Evolutionary conservation across 2,329 filamentous ascomycete genomes (phyloP).

Genomic region (Paraphaeosphaeria sporulosa): DNA sequence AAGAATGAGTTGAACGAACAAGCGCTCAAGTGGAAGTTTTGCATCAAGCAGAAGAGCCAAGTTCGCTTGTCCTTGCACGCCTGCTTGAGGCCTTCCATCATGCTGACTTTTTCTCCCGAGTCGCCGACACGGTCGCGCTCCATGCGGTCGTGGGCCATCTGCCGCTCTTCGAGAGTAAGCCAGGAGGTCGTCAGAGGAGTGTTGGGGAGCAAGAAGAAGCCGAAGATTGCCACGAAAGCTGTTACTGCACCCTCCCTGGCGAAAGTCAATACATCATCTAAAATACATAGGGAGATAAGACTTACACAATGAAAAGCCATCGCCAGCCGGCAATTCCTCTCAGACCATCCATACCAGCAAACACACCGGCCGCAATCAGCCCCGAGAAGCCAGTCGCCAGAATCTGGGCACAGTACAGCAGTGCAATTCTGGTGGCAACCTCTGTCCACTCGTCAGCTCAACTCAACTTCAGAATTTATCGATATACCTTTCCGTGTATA

Average conservation of each 20-base stretch:
- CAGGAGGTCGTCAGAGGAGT: constrained; percentile 51
- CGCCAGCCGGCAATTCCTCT: constrained; percentile 34
- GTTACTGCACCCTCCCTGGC: constrained; percentile 41
- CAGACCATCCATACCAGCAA: constrained; percentile 34
- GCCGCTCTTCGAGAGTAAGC: constrained; percentile 56
- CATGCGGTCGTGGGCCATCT: constrained; percentile 43
- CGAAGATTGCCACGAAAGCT: constrained; percentile 42
- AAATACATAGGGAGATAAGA: background rate
- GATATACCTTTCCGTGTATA: constrained; percentile 41
- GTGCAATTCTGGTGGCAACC: constrained; percentile 60
- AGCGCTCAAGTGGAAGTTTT: constrained; percentile 38
- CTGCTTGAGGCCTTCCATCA: constrained; percentile 38
- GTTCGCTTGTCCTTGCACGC: constrained; percentile 37
- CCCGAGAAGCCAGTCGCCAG: constrained; percentile 54
- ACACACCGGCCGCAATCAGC: constrained; percentile 50
- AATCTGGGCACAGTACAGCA: constrained; percentile 51
- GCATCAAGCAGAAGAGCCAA: constrained; percentile 44
- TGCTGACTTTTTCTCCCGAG: constrained; percentile 30
- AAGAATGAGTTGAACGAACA: constrained; percentile 44
- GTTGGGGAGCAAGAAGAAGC: constrained; percentile 53
- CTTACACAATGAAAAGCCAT: constrained; percentile 41
- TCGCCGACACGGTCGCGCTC: constrained; percentile 60
- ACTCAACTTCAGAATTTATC: too few relatives aligned
- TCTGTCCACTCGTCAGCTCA: constrained; percentile 22
- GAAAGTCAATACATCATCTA: constrained; percentile 17